Base-by-base conservation (phyloP, 306 rosid genomes). In the Prunus mume region DNA sequence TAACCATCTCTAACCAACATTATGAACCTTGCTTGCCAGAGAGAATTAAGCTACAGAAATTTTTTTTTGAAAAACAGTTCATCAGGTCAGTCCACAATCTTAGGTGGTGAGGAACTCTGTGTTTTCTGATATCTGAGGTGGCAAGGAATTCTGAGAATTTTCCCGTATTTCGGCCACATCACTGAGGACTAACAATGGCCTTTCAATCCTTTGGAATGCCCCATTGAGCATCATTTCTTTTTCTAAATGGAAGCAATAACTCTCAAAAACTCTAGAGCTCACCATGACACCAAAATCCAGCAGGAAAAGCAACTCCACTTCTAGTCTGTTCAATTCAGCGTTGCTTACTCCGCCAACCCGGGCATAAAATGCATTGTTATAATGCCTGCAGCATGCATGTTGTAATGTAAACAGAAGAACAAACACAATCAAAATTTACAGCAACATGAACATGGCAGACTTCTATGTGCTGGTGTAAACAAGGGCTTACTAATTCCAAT, bases 261-360 rank as follows among this genome's bases (percentile, higher is more conserved):
- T 84, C 82, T 92, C 96, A 24, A 95, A 90, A 7, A 75, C 88
- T 12, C 93, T 60, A 25, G 89, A 83, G 89, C 93, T 88, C 20
- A 95, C 97, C 64, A 64, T 71, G 9, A 95, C 93, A 58, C 90
- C 86, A 82, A 90, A 95, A 86, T 95, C 97, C 85, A 95, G 82
- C 52, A 89, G 85, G 83, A 83, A 90, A 5, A 95, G 98, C 78
- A 95, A 80, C 87, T 93, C 97, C 64, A 91, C 18, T 76, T 93
- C 98, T 19, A 93, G 88, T 85, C 74, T 93, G 90, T 93, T 91
- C 76, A 93, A 7, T 76, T 91, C 98, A 50, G 65, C 82, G 57
- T 90, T 95, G 85, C 91, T 92, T 68, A 95, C 95, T 68, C 96
- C 97, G 41, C 96, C 95, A 70, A 89, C 87, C 77, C 92, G 72